Evolutionary conservation across 805 yeast species (phyloP), one percentile per base, ranked within the genome.

Genomic region (Metschnikowia noctiluminum): DNA sequence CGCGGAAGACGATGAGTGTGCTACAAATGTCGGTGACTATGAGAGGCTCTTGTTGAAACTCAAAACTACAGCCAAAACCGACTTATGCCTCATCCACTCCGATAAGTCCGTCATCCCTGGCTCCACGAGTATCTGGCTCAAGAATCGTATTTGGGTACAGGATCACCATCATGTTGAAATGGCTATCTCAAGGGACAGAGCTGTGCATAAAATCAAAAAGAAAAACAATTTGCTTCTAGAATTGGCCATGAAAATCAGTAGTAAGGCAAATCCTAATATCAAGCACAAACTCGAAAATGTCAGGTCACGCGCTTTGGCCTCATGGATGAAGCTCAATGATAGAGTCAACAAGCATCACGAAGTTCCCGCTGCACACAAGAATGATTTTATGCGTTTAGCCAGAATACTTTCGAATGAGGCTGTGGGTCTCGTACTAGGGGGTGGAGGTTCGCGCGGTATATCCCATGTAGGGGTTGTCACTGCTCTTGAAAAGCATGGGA

Each of bases 361-460:
- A 6, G 43, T 42, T 11, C 55, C 58, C 2, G 43, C 59, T 10
- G 55, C 55, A 7, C 61, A 60, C 40, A 62, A 60, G 35, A 86
- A 85, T 63, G 99, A 92, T 64, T 94, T 94, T 63, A 73, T 89
- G 65, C 77, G 99, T 49, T 68, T 92, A 35, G 98, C 99, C 0
- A 77, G 99, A 59, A 79, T 94, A 8, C 68, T 92, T 13, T 87
- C 97, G 0, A 96, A 96, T 7, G 89, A 90, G 62, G 96, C 97
- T 0, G 87, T 94, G 37, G 99, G 98, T 0, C 71, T 94, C 15
- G 97, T 92, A 6, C 72, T 92, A 3, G 99, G 99, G 7, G 99
- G 99, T 12, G 99, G 99, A 37, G 99, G 99, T 38, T 96, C 98
- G 0, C 76, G 98, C 57, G 99, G 99, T 1, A 76, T 92, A 12